Conservation (phyloP, 2,329 filamentous ascomycete species). For the Tothia fuscella region DNA sequence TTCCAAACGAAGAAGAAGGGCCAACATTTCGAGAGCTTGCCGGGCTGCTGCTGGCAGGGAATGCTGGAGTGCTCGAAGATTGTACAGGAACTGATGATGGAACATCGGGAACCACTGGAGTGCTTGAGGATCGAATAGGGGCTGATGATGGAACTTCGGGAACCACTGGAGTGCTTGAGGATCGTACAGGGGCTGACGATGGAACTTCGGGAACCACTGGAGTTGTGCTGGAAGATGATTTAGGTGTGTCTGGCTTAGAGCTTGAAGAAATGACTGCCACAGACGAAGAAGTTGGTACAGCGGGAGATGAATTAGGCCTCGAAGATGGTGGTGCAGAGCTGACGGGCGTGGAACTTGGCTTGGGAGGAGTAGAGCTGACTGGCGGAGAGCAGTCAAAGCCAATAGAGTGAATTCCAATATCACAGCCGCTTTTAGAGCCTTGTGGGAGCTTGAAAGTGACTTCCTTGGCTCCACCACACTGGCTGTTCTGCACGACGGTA, state of each 20-base stretch:
- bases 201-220: not conserved
- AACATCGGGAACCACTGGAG: not conserved
- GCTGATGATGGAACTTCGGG: not conserved
- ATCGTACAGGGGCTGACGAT: not conserved
- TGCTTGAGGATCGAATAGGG: not conserved
- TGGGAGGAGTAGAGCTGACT: constrained; percentile 19
- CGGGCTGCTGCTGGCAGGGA: not conserved
- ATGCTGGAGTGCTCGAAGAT: not conserved
- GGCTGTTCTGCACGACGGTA: constrained; percentile 63
- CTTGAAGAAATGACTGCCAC: constrained; percentile 8
- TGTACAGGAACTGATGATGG: not conserved
- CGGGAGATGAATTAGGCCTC: constrained; percentile 4
- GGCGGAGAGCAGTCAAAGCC: constrained; percentile 55
- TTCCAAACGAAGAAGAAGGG: no score
- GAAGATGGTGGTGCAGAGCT: constrained; percentile 6
- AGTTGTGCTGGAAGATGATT: not conserved
- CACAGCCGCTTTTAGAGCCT: constrained; percentile 48
- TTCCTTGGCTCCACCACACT: constrained; percentile 82
- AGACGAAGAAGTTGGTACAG: constrained; percentile 5
- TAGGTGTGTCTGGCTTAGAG: constrained; percentile 6
- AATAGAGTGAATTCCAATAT: constrained; percentile 62
- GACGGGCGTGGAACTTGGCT: constrained; percentile 4
- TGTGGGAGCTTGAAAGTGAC: constrained; percentile 59
- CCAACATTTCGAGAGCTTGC: no score
- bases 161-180: not conserved